A percentile compares a stretch with the other conserved stretches of the same genome.
Conservation (phyloP, 768 basidiomycete genomes). For the Pleurotus giganteus region DNA sequence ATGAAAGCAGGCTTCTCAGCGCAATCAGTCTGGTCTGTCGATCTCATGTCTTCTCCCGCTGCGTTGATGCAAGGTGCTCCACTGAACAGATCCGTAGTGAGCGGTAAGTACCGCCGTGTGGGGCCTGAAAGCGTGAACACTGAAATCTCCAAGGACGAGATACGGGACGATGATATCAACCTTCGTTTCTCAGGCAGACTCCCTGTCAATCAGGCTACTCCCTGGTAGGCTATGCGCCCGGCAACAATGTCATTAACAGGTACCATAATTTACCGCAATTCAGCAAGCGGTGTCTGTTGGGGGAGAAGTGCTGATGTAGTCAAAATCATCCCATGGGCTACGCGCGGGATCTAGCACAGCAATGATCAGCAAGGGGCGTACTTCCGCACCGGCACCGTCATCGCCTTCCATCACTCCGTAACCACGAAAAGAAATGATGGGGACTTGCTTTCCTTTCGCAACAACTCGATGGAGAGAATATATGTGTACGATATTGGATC, state of each 20-base stretch:
- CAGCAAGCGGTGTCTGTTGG: not conserved
- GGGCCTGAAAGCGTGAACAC: not conserved
- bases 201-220: too few species aligned
- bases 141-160: not conserved
- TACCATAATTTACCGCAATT: constrained; percentile 1
- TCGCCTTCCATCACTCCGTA: constrained; percentile 4
- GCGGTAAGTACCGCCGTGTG: constrained; percentile 2
- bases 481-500: too few species aligned
- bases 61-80: not conserved
- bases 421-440: constrained; percentile 3
- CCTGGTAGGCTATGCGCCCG: constrained; percentile 1
- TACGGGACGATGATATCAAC: not conserved
- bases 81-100: constrained; percentile 5
- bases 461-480: too few species aligned
- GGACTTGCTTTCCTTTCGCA: too few species aligned
- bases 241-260: constrained; percentile 4
- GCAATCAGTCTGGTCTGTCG: not conserved
- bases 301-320: not conserved
- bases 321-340: constrained; percentile 1
- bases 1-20: not conserved
- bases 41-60: not conserved
- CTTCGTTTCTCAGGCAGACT: too few species aligned
- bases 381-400: constrained; percentile 9
- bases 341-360: not conserved
- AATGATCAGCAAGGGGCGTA: constrained; percentile 6